Evolutionary conservation across 2,329 filamentous ascomycete species (phyloP).

Genomic region (Colletotrichum orbiculare): DNA sequence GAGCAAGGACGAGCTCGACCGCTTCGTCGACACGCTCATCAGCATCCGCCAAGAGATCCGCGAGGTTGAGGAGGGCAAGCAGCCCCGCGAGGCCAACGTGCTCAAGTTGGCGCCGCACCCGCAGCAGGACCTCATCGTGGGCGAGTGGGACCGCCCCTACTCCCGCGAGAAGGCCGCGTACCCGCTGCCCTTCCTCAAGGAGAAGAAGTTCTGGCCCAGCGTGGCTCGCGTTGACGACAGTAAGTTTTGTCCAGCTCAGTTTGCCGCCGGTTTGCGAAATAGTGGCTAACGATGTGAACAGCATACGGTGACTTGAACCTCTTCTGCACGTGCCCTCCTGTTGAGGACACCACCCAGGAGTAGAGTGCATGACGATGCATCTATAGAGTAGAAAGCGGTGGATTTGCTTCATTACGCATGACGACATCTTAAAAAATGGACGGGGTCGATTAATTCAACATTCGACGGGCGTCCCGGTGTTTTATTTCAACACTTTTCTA

Average conservation of each 20-base stretch:
- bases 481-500: constrained; percentile 24
- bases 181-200: constrained; percentile 81
- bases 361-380: constrained; percentile 25
- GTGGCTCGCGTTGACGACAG: constrained; percentile 90
- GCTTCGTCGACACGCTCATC: constrained; percentile 91
- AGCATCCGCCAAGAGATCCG: constrained; percentile 87
- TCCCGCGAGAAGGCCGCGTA: constrained; percentile 86
- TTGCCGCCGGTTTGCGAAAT: neutral
- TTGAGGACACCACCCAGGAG: constrained; percentile 68
- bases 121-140: constrained; percentile 78
- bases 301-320: constrained; percentile 92
- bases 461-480: constrained; percentile 16
- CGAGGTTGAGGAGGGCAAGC: constrained; percentile 82
- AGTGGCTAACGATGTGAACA: constrained; percentile 49
- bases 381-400: constrained; percentile 25
- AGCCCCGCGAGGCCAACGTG: constrained; percentile 81
- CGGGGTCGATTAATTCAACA: constrained; percentile 29
- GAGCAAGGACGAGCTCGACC: constrained; percentile 90
- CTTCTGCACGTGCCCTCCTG: constrained; percentile 93
- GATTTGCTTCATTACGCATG: constrained; percentile 11
- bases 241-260: constrained; percentile 58
- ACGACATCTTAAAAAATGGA: neutral
- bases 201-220: constrained; percentile 98
- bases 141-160: constrained; percentile 85
- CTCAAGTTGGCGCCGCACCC: constrained; percentile 91